phyloP scores from a whole-genome alignment of 805 yeast species.

The Jamesozyma jinghongensis region DNA sequence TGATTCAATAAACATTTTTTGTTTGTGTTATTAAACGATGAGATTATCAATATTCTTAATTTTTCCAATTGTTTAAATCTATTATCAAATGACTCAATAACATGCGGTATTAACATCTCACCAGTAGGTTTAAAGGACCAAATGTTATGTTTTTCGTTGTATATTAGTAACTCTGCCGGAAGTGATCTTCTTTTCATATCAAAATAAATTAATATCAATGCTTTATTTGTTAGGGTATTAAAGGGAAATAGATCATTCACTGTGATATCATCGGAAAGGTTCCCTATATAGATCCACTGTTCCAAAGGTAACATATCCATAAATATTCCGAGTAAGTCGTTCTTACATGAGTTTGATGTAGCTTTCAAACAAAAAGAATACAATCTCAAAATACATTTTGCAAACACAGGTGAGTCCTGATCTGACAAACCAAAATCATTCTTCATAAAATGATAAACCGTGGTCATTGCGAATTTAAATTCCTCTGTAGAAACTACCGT shows the following conservation, averaged over 20 bases:
- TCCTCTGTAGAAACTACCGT: slow-evolving; percentile 9
- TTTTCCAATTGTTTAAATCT: slow-evolving; percentile 17
- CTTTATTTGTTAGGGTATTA: slow-evolving; percentile 9
- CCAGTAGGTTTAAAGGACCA: slow-evolving; percentile 10
- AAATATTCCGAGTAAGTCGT: slow-evolving; percentile 9
- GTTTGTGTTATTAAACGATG: slow-evolving; percentile 2
- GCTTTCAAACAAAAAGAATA: slow-evolving; percentile 11
- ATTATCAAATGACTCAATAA: slow-evolving; percentile 11
- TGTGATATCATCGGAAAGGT: background rate
- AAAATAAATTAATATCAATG: slow-evolving; percentile 15
- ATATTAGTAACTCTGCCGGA: slow-evolving; percentile 3
- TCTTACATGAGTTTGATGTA: background rate
- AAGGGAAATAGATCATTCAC: slow-evolving; percentile 2
- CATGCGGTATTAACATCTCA: background rate
- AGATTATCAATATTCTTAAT: slow-evolving; percentile 11
- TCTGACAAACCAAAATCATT: slow-evolving; percentile 3
- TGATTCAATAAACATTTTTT: slow-evolving; percentile 3
- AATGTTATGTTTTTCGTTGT: slow-evolving; percentile 4
- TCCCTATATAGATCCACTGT: slow-evolving; percentile 11
- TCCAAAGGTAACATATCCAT: slow-evolving; percentile 13
- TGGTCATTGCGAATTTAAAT: slow-evolving; percentile 13
- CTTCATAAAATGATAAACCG: slow-evolving; percentile 11
- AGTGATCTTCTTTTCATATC: slow-evolving; percentile 16
- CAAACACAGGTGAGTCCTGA: slow-evolving; percentile 6
- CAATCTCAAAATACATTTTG: slow-evolving; percentile 18